Base-by-base conservation (phyloP, 345 rosid species). In the Populus nigra region DNA sequence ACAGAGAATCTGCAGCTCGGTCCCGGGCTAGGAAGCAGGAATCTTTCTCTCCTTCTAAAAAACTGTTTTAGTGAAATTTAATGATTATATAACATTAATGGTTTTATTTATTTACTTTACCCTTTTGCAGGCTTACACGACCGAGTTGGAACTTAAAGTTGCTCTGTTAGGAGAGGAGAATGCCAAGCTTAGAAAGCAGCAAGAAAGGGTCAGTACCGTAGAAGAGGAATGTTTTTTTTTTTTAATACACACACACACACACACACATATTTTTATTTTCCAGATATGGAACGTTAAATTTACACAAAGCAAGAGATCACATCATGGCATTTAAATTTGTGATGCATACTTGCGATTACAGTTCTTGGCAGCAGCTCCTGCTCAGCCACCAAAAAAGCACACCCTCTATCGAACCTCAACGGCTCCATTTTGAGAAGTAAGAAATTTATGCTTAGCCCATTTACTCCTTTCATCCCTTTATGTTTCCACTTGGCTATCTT, bases 1-100 rank as follows among this genome's bases (percentile, higher is more conserved):
- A 88, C 79, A 80, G 93, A 77, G 93, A 90, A 74, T 88, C 93
- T 23, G 90, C 93, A 7, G 90, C 88, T 49, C 86, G 91, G 65
- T 90, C 90, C 77, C 79, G 93, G 41, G 89, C 90, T n/a, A 82
- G 90, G 72, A 90, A 84, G 78, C 93, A 88, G 89, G 93, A 61
- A 80, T 27, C 59, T 84, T 25, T 59, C 71, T 70, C 23, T 53
- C 66, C 47, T 62, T 2, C 61, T 38, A 23, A 20, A 8, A 36
- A 47, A 2, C 73, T 27, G 53, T n/a, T 36, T 12, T 27, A 22
- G 43, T 12, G 15, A 13, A 29, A 20, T 72, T 29, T 18, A 49
- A 16, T 4, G 15, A 63, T 7, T n/a, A 27, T 23, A 2, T 27
- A 8, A 18, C 18, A 23, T 7, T 50, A 62, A 15, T 25, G 8